Conservation (phyloP, 768 basidiomycete genomes). For the Suillus clintonianus region DNA sequence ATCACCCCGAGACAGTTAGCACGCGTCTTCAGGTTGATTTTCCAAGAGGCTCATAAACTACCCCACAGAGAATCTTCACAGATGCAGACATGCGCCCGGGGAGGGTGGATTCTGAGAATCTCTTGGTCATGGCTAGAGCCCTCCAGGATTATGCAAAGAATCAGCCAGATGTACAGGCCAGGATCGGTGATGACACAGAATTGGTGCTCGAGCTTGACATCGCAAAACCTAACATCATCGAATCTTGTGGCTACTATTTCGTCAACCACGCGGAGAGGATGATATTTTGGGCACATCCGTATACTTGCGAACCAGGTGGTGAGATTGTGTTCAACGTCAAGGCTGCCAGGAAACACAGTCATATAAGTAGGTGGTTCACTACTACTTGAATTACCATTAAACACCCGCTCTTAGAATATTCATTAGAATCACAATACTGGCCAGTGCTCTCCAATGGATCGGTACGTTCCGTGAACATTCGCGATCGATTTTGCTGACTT, state of each 20-base stretch:
- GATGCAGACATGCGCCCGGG: constrained; percentile 7
- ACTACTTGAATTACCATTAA: not conserved
- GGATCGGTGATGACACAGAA: not conserved
- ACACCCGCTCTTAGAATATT: constrained; percentile 14
- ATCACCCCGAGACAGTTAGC: constrained; percentile 20
- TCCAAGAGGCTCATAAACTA: not conserved
- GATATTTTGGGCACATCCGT: constrained; percentile 11
- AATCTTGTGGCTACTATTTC: constrained; percentile 12
- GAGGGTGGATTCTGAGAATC: not conserved
- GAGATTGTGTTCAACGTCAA: constrained; percentile 8
- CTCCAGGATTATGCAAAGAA: not conserved
- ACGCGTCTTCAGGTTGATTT: not conserved
- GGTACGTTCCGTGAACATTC: not conserved
- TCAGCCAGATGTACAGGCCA: not conserved
- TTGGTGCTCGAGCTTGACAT: constrained; percentile 8
- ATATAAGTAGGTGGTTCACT: constrained; percentile 10
- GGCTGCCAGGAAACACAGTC: constrained; percentile 9
- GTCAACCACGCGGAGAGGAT: constrained; percentile 5
- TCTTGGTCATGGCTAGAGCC: not conserved
- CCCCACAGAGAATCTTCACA: constrained; percentile 9
- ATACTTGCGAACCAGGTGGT: constrained; percentile 1
- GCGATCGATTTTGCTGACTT: not conserved
- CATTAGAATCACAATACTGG: constrained; percentile 31
- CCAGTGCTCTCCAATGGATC: constrained; percentile 3
- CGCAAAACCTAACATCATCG: not conserved